These are phyloP conservation scores for Russula virescens DNA, from an alignment of 768 basidiomycete genomes.

Conservation along the genomic window DNA sequence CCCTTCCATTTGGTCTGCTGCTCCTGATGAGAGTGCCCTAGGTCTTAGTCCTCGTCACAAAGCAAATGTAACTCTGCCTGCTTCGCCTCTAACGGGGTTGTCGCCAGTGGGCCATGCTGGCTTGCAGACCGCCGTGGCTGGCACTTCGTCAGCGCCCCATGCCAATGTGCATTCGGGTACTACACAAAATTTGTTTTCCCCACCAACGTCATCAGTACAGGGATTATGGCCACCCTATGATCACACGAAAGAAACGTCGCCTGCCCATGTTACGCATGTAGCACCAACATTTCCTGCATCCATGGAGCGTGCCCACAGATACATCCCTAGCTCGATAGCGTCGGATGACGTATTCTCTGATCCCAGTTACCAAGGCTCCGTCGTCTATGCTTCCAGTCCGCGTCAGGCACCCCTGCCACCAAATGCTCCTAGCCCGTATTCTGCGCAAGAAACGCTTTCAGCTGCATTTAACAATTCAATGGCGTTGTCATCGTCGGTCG, in stretches of 20 bases:
- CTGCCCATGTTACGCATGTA: neutral
- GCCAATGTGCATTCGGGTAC: neutral
- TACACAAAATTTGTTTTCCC: neutral
- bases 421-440: neutral
- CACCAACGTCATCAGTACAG: slow-evolving; percentile 8
- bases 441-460: slow-evolving; percentile 7
- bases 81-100: slow-evolving; percentile 6
- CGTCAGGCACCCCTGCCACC: slow-evolving; percentile 2
- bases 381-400: slow-evolving; percentile 20
- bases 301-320: slow-evolving; percentile 1
- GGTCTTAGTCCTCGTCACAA: slow-evolving; percentile 20
- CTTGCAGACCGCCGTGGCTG: neutral
- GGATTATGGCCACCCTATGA: slow-evolving; percentile 18
- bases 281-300: neutral
- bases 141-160: neutral
- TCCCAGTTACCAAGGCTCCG: slow-evolving; percentile 2
- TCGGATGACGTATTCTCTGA: neutral
- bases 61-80: neutral
- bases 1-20: slow-evolving; percentile 64
- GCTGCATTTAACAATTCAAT: slow-evolving; percentile 5
- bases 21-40: slow-evolving; percentile 39
- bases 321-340: slow-evolving; percentile 5
- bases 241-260: slow-evolving; percentile 2
- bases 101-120: slow-evolving; percentile 4
- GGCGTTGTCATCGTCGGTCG: slow-evolving; percentile 10